phyloP scores from a whole-genome alignment of 768 basidiomycete genomes.

The Mycena maculata region DNA sequence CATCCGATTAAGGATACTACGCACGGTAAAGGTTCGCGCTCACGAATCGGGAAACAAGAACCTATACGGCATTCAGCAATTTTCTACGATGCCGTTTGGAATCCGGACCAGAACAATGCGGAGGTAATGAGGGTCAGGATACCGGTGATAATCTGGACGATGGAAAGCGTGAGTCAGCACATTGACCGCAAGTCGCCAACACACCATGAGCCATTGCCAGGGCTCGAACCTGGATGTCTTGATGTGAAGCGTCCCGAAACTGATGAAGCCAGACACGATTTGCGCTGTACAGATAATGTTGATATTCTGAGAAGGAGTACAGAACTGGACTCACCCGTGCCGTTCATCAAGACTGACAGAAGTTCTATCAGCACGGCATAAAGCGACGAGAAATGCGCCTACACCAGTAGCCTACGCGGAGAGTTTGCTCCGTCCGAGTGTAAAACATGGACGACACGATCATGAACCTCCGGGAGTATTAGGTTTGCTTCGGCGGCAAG shows the following conservation, averaged over 20 bases:
- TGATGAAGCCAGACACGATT: slow-evolving; percentile 64
- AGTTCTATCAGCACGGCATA: background rate
- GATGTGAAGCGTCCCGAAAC: slow-evolving; percentile 63
- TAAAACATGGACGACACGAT: slow-evolving; percentile 88
- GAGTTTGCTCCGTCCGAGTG: slow-evolving; percentile 77
- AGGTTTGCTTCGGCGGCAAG: background rate
- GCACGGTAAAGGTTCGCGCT: no score
- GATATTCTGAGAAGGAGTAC: background rate
- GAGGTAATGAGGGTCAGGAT: slow-evolving; percentile 35
- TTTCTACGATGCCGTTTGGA: slow-evolving; percentile 51
- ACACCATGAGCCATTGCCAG: slow-evolving; percentile 66
- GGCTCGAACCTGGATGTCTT: slow-evolving; percentile 56
- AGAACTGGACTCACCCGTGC: slow-evolving; percentile 58
- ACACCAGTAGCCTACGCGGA: slow-evolving; percentile 86
- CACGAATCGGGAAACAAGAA: slow-evolving; percentile 71
- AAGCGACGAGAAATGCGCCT: slow-evolving; percentile 39
- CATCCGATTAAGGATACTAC: no score
- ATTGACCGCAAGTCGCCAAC: no score
- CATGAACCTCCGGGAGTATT: slow-evolving; percentile 61
- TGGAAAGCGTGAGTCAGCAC: no score
- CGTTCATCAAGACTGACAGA: slow-evolving; percentile 77
- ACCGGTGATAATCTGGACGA: background rate
- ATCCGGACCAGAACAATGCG: slow-evolving; percentile 62
- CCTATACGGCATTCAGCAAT: slow-evolving; percentile 58
- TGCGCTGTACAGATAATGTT: slow-evolving; percentile 52